Base-by-base conservation (phyloP, 371 early-diverging fungal genomes). In the Chytridium lagenaria region DNA sequence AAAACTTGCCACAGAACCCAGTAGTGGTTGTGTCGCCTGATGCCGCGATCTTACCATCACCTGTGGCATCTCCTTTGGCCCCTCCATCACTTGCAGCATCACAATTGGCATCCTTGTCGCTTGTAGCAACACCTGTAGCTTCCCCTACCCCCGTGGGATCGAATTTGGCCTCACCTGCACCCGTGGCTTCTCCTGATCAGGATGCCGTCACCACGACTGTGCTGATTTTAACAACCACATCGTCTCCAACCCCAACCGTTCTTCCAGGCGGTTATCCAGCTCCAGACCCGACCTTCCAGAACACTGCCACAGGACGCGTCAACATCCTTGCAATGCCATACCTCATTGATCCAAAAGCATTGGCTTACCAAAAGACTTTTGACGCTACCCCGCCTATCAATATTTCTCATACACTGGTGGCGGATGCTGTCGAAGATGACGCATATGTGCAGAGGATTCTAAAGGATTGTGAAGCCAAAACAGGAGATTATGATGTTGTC, bases 401-500 rank as follows among this genome's bases (percentile, higher is more conserved):
- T 16, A 70, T 82, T n/a, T 37, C 38, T 26, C 57, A 70, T 39
- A 49, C 38, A 67, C 1, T 19, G 34, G 69, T 77, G 33, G 68
- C 78, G 22, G 70, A 51, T 12, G 61, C 40, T 7, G 34, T 39
- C 39, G 51, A 26, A 2, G 77, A 78, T 59, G 72, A 70, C 2
- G 66, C 40, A 22, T 80, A 83, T 59, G 68, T 79, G 12, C 26
- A 30, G 1, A 68, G 72, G 50, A 71, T 83, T 31, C 30, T 68
- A 31, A 44, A 73, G 3, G 78, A 78, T 50, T 83, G 83, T 67
- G 70, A 76, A 12, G 49, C 30, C 31, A 61, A 67, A 49, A 52
- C 37, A 2, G 77, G 63, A 23, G 39, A 28, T 52, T 83, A 76
- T 70, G 83, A 83, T 72, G 74, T 83, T 30, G 71, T 83, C 22